Conservation (phyloP, 352 stramenopile genomes). For the Globisporangium rhizosaccharum region DNA sequence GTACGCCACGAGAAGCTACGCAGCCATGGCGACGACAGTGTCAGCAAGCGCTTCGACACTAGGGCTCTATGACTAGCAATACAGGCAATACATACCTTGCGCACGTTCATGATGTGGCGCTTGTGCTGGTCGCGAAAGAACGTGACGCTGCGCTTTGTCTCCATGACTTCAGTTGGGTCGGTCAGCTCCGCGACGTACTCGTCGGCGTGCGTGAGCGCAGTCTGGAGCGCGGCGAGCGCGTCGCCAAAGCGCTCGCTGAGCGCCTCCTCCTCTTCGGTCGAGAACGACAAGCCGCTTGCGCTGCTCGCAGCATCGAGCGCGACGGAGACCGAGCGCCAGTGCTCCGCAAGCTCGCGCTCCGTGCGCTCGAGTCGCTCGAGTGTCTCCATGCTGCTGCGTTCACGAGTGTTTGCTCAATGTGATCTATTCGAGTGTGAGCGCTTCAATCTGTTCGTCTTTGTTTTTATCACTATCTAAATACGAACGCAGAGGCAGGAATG, state of each 20-base stretch:
- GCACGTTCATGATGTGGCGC: slow-evolving; percentile 27
- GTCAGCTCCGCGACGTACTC: slow-evolving; percentile 39
- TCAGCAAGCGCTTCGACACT: not conserved
- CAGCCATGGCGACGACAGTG: not conserved
- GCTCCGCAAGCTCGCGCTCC: slow-evolving; percentile 36
- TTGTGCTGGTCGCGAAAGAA: slow-evolving; percentile 29
- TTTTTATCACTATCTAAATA: too few relatives aligned
- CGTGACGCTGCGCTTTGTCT: slow-evolving; percentile 23
- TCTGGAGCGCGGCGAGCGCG: slow-evolving; percentile 27
- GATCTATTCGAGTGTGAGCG: too few relatives aligned
- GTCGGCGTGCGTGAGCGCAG: slow-evolving; percentile 29
- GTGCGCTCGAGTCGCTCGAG: slow-evolving; percentile 24
- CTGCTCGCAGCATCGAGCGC: slow-evolving; percentile 23
- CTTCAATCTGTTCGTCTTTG: too few relatives aligned
- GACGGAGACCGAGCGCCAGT: slow-evolving; percentile 40
- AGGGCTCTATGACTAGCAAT: too few relatives aligned
- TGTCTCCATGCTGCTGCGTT: slow-evolving; percentile 25
- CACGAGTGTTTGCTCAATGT: not conserved
- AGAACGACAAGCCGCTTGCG: slow-evolving; percentile 34
- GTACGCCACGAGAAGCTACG: slow-evolving; percentile 50
- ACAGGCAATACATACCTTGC: slow-evolving; percentile 30
- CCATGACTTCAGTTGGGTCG: slow-evolving; percentile 20
- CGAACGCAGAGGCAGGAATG: too few relatives aligned
- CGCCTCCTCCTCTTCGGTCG: slow-evolving; percentile 47
- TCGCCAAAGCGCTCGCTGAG: slow-evolving; percentile 57